These are phyloP conservation scores for Tylopilus felleus DNA, from an alignment of 768 basidiomycete genomes.

Conservation along the genomic window DNA sequence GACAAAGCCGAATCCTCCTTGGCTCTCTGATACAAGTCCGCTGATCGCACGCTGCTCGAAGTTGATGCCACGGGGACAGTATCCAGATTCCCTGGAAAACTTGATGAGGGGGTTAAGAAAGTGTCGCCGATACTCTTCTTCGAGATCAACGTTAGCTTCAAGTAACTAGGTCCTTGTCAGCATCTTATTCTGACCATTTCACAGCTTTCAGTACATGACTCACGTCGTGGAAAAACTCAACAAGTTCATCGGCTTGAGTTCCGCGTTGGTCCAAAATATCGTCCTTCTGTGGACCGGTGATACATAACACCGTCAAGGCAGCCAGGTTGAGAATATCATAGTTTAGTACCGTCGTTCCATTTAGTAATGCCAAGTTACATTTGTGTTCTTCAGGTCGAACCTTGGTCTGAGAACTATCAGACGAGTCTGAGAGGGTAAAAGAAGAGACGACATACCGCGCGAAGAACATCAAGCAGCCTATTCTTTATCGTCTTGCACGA, in stretches of 20 bases:
- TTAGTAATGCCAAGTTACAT: constrained; percentile 25
- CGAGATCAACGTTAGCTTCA: constrained; percentile 12
- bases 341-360: constrained; percentile 11
- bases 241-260: constrained; percentile 5
- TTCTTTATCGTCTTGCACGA: constrained; percentile 11
- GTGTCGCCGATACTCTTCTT: constrained; percentile 16
- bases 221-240: constrained; percentile 27
- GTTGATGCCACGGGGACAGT: constrained; percentile 19
- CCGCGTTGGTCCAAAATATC: constrained; percentile 2
- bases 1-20: constrained; percentile 24
- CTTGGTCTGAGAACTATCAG: constrained; percentile 14
- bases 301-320: constrained; percentile 10
- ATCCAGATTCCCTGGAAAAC: constrained; percentile 18
- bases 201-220: background rate
- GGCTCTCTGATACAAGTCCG: background rate
- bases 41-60: constrained; percentile 5
- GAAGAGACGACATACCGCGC: constrained; percentile 7
- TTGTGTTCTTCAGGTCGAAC: constrained; percentile 10
- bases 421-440: background rate
- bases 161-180: constrained; percentile 20
- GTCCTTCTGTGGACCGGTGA: constrained; percentile 5
- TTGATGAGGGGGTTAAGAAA: constrained; percentile 18
- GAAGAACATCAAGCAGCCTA: constrained; percentile 14
- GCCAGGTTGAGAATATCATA: constrained; percentile 21
- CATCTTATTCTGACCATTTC: background rate